These are phyloP conservation scores for Arachis stenosperma DNA, from an alignment of 306 rosid species.

Conservation along the genomic window DNA sequence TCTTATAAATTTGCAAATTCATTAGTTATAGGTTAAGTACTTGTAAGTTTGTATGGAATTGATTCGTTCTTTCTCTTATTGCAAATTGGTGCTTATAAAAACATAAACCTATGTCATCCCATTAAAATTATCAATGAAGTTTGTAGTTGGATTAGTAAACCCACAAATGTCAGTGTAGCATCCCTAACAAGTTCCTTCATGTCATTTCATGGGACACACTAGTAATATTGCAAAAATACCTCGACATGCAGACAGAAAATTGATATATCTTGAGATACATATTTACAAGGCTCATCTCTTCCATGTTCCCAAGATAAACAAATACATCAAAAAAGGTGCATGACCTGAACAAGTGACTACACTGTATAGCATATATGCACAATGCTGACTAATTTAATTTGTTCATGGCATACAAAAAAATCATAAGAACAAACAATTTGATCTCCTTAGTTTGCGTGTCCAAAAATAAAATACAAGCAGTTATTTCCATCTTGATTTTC, in stretches of 20 bases:
- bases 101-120: too few relatives aligned
- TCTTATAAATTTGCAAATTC: too few relatives aligned
- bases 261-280: slow-evolving; percentile 36
- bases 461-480: slow-evolving; percentile 13
- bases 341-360: slow-evolving; percentile 21
- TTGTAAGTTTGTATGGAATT: too few relatives aligned
- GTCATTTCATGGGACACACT: neutral
- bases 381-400: slow-evolving; percentile 27
- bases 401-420: slow-evolving; percentile 39
- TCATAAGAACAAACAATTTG: slow-evolving; percentile 41
- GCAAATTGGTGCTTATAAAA: too few relatives aligned
- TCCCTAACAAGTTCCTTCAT: too few relatives aligned
- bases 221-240: neutral
- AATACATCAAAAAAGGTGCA: slow-evolving; percentile 39
- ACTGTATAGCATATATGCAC: slow-evolving; percentile 52
- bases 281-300: slow-evolving; percentile 51
- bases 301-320: slow-evolving; percentile 28
- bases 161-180: too few relatives aligned
- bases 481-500: slow-evolving; percentile 59
- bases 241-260: slow-evolving; percentile 14
- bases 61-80: too few relatives aligned
- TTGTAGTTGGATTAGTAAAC: too few relatives aligned
- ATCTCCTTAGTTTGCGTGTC: slow-evolving; percentile 44
- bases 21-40: too few relatives aligned
- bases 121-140: too few relatives aligned